Conservation (phyloP, 2,329 filamentous ascomycete species). For the Calycina herbarum region DNA sequence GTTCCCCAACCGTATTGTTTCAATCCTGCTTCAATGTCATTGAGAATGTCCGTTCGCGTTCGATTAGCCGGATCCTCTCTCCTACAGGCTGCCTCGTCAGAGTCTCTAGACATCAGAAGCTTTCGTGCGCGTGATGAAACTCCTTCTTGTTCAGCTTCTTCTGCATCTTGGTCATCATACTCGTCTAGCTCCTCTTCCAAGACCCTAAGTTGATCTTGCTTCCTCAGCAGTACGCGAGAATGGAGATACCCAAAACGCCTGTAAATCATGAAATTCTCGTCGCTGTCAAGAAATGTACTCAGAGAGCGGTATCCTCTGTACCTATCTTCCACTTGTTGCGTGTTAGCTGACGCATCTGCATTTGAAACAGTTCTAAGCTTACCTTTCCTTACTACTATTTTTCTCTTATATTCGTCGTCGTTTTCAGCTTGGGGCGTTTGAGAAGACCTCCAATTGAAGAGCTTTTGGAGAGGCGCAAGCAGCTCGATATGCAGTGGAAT, state of each 20-base stretch:
- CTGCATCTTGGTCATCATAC: slow-evolving; percentile 21
- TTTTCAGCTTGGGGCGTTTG: background rate
- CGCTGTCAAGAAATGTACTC: slow-evolving; percentile 43
- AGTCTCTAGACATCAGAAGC: slow-evolving; percentile 13
- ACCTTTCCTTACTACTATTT: slow-evolving; percentile 5
- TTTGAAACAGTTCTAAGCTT: background rate
- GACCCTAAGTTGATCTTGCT: slow-evolving; percentile 27
- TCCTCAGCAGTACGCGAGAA: slow-evolving; percentile 37
- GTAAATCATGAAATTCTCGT: slow-evolving; percentile 44
- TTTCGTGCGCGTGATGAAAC: background rate
- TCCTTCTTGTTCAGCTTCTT: background rate
- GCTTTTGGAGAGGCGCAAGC: background rate
- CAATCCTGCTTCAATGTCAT: slow-evolving; percentile 21
- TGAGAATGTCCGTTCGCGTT: slow-evolving; percentile 16
- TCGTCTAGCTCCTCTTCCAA: slow-evolving; percentile 27
- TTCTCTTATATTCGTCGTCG: background rate
- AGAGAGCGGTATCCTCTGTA: slow-evolving; percentile 41
- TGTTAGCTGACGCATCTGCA: background rate
- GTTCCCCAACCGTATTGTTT: slow-evolving; percentile 16
- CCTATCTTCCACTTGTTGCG: slow-evolving; percentile 19
- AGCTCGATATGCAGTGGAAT: background rate
- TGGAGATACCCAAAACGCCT: slow-evolving; percentile 45
- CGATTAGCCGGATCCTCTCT: background rate
- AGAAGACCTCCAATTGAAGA: background rate
- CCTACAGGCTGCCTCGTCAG: slow-evolving; percentile 9